Conservation (phyloP, 2,329 filamentous ascomycete species). For the Venturia aucupariae region DNA sequence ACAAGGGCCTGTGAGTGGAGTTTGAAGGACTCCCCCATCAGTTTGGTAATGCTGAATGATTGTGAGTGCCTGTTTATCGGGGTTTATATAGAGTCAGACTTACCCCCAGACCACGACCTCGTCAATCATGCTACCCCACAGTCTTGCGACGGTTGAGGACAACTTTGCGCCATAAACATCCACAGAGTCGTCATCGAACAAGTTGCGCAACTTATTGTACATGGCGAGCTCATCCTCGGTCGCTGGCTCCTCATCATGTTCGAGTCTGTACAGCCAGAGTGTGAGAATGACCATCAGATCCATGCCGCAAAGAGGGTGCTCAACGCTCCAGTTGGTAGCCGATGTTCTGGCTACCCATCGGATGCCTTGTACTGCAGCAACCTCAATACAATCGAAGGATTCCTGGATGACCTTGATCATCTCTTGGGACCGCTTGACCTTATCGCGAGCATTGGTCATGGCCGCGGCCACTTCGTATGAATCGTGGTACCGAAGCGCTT, state of each 20-base stretch:
- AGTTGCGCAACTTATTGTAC: slow-evolving; percentile 84
- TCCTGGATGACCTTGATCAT: slow-evolving; percentile 99
- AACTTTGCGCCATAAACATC: slow-evolving; percentile 74
- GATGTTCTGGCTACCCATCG: slow-evolving; percentile 98
- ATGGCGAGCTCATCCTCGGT: slow-evolving; percentile 76
- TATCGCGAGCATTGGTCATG: slow-evolving; percentile 90
- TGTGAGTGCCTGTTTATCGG: slow-evolving; percentile 2
- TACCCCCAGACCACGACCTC: slow-evolving; percentile 99
- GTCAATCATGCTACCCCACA: slow-evolving; percentile 97
- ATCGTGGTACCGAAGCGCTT: slow-evolving; percentile 93
- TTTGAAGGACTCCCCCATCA: slow-evolving; percentile 98
- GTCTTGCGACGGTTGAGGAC: slow-evolving; percentile 86
- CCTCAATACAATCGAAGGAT: slow-evolving; percentile 96
- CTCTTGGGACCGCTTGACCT: slow-evolving; percentile 87
- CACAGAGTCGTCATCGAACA: slow-evolving; percentile 86
- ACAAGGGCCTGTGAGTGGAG: slow-evolving; percentile 90
- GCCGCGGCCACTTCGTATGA: slow-evolving; percentile 93
- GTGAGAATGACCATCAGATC: slow-evolving; percentile 97
- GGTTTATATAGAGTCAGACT: slow-evolving; percentile 36
- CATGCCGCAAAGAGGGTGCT: slow-evolving; percentile 92
- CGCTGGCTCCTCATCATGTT: slow-evolving; percentile 93
- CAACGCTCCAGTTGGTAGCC: slow-evolving; percentile 97
- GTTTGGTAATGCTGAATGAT: slow-evolving; percentile 64
- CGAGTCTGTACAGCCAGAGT: slow-evolving; percentile 96
- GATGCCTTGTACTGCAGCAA: slow-evolving; percentile 85